Evolutionary conservation across 768 basidiomycete species (phyloP), one percentile per base, ranked within the genome.

Genomic region (Tricholoma sp.): DNA sequence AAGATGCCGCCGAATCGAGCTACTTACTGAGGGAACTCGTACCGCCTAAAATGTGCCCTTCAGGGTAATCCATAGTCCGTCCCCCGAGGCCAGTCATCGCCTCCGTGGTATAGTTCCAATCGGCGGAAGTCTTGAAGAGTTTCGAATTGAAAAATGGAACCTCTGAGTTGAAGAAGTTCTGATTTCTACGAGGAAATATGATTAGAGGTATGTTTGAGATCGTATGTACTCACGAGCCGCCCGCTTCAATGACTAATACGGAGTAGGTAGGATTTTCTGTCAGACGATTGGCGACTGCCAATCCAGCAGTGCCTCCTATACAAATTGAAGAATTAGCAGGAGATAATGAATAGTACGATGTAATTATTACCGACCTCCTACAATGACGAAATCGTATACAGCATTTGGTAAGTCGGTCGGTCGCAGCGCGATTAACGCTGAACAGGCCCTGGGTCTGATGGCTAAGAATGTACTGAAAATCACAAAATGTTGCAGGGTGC

Each of bases 41-140:
- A 17, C 68, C 69, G 9, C 69, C 69, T 9, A 70, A 44, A n/a
- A 65, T 56, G 36, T 59, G 57, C 3, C 69, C 69, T 48, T 66
- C 45, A 5, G 63, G 56, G 45, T 66, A 69, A 4, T 60, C 45
- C 11, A 67, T 59, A 10, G 57, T 4, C 4, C 64, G 56, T 44
- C 58, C 60, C 42, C 57, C 59, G 5, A 69, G 59, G 12, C 53
- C 62, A 4, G 55, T 9, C 55, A 68, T 67, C 3, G 62, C 56
- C 15, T 57, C 60, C 13, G 67, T 67, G 9, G 67, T 68, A 51
- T 58, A 69, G 50, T 69, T 68, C 67, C 67, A 68, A 29, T 68
- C 60, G 50, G 11, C 47, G 37, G 24, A 55, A 28, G 9, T 59
- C 34, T 32, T 55, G 33, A 45, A 57, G 41, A 31, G 37, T 54